phyloP scores from a whole-genome alignment of 2,329 filamentous ascomycete genomes.

The Aspergillus nomiae region DNA sequence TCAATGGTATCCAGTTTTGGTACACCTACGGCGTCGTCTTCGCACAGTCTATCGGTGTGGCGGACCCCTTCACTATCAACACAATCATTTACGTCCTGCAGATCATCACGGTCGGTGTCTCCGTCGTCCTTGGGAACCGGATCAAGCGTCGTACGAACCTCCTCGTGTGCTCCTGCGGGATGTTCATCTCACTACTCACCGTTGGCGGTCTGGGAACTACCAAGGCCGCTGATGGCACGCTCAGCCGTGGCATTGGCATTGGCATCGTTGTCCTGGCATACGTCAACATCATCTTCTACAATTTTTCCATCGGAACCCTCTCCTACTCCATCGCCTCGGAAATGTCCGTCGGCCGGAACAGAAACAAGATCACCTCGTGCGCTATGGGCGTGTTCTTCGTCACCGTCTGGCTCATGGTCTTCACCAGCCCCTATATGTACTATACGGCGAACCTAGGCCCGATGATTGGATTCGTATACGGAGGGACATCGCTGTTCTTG shows the following conservation, averaged over 20 bases:
- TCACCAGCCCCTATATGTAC: slow-evolving; percentile 40
- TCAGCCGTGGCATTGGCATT: slow-evolving; percentile 21
- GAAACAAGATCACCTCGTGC: slow-evolving; percentile 44
- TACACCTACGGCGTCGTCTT: too few relatives aligned
- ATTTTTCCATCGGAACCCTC: slow-evolving; percentile 48
- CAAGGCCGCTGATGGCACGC: slow-evolving; percentile 19
- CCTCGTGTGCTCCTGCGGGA: too few relatives aligned
- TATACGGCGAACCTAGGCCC: slow-evolving; percentile 34
- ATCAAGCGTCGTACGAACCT: too few relatives aligned
- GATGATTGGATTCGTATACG: slow-evolving; percentile 39
- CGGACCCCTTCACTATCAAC: too few relatives aligned
- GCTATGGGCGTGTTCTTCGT: slow-evolving; percentile 48
- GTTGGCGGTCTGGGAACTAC: slow-evolving; percentile 40
- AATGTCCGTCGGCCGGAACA: too few relatives aligned
- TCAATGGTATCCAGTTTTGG: too few relatives aligned
- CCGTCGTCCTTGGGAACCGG: too few relatives aligned
- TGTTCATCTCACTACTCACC: too few relatives aligned
- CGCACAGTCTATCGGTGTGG: too few relatives aligned
- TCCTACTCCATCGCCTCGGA: too few relatives aligned
- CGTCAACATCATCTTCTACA: slow-evolving; percentile 48
- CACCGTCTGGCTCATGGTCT: slow-evolving; percentile 35
- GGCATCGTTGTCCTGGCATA: slow-evolving; percentile 47
- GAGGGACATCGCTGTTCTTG: slow-evolving; percentile 29
- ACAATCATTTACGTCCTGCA: too few relatives aligned
- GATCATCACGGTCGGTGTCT: too few relatives aligned